Evolutionary conservation across 2,329 filamentous ascomycete species (phyloP), one percentile per base, ranked within the genome.

Genomic region (Colletotrichum viniferum): DNA sequence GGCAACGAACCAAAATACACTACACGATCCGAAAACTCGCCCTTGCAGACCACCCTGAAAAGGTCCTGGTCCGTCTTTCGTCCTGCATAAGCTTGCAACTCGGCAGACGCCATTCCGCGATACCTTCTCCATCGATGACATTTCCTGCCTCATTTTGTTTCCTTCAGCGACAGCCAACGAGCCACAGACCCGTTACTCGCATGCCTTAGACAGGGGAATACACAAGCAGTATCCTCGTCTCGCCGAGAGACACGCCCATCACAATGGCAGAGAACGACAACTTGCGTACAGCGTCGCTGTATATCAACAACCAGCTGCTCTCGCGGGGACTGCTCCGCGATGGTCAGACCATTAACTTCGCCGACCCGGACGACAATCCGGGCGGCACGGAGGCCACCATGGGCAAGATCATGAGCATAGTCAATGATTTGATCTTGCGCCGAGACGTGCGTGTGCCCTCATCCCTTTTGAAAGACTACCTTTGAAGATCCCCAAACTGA

Each of bases 391-490:
- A 88, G 56, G 91, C 90, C 66, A 94, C 94, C 21, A 96, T 97
- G 92, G 94, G 94, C 24, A 92, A 92, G 78, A 93, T 98, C 79
- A 98, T 99, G 86, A 94, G 96, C 82, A 90, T 99, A 28, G 92
- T 99, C 64, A 98, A 99, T 84, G 97, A 99, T 82, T 86, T 99
- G 79, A 95, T 99, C 74, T 84, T 98, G 76, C 92, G 96, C 78
- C 92, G 96, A 87, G 97, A 99, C 83, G 95, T 98, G 87, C 80
- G 92, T 88, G 71, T 75, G 43, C 62, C 58, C 62, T 74, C 18
- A 21, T 56, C 26, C 21, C n/a, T 43, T 56, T 43, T 63, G 30
- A 28, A 7, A 62, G 24, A 26, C 72, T 66, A 24, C 65, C 36
- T 26, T 60, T 60, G n/a, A 65, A 24, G 21, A 43, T 24, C 28